These are phyloP conservation scores for Pholiota adiposa DNA, from an alignment of 1,284 basidiomycete species.

Conservation along the genomic window DNA sequence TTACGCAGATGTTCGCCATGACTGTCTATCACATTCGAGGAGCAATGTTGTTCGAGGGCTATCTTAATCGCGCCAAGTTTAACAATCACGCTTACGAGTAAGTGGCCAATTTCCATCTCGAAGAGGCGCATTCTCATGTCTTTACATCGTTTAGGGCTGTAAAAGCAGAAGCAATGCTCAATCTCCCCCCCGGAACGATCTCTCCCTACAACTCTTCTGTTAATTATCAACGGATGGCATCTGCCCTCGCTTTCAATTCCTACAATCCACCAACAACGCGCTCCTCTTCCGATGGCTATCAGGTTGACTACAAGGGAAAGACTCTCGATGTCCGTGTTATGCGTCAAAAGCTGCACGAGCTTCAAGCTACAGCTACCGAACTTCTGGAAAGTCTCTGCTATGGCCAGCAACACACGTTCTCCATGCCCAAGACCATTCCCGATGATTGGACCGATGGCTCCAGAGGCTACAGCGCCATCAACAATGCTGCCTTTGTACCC, in stretches of 20 bases:
- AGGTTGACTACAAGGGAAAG: constrained; percentile 5
- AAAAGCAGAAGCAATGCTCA: constrained; percentile 9
- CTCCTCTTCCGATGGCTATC: constrained; percentile 10
- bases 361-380: background rate
- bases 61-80: background rate
- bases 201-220: constrained; percentile 14
- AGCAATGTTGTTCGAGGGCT: constrained; percentile 14
- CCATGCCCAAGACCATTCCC: constrained; percentile 4
- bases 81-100: constrained; percentile 7
- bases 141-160: constrained; percentile 9
- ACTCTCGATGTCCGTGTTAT: constrained; percentile 2
- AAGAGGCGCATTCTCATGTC: background rate
- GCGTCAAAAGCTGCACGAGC: background rate
- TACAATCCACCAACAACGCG: constrained; percentile 15
- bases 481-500: background rate
- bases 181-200: constrained; percentile 2
- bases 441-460: constrained; percentile 17
- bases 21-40: constrained; percentile 17
- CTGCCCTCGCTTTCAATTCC: constrained; percentile 7
- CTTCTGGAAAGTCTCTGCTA: background rate
- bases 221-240: constrained; percentile 21
- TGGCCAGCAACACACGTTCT: background rate
- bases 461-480: constrained; percentile 14
- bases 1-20: constrained; percentile 17
- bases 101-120: background rate